Evolutionary conservation across 768 basidiomycete genomes (phyloP), one percentile per base, ranked within the genome.

Genomic region (Termitomyces sp.): DNA sequence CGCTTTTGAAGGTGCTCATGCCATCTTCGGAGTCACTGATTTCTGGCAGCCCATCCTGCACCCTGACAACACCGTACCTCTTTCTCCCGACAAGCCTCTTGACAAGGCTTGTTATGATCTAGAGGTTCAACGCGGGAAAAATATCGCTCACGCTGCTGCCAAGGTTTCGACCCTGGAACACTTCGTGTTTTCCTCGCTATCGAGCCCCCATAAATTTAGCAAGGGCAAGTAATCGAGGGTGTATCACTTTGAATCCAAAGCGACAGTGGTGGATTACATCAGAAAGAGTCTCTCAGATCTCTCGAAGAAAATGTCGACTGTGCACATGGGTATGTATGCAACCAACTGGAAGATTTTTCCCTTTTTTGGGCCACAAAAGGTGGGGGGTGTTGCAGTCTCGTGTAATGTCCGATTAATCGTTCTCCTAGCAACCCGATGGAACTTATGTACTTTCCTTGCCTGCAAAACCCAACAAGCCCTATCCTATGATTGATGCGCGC

Each of bases 21-120:
- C 46, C 45, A 53, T 58, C 26, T 58, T 58, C 8, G 57, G 51
- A 15, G 51, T 58, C 36, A 58, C 57, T n/a, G 51, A 58, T 34
- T 58, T 58, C 33, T 58, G 57, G 57, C 57, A 58, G 33, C 57
- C 57, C 26, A 16, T 58, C 20, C 16, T 53, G 6, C 41, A 46
- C 15, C 51, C 36, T 29, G 36, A 48, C 3, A 39, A 24, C 26
- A 18, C 57, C 4, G 26, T 41, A 18, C 31, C 50, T 37, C 51
- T 53, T 22, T 29, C 41, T 36, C 7, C 34, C 0, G 50, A 20
- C 2, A 22, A 44, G 28, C 39, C 49, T 49, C 41, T 51, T 18
- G 22, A 31, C 15, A 4, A 54, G 16, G 51, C 45, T 10, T 58
- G 57, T 41, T 48, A 53, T 33, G 51, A 58, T 34, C 46, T 58